Evolutionary conservation across 257 asterid genomes (phyloP).

Genomic region (Solanum peruvianum): DNA sequence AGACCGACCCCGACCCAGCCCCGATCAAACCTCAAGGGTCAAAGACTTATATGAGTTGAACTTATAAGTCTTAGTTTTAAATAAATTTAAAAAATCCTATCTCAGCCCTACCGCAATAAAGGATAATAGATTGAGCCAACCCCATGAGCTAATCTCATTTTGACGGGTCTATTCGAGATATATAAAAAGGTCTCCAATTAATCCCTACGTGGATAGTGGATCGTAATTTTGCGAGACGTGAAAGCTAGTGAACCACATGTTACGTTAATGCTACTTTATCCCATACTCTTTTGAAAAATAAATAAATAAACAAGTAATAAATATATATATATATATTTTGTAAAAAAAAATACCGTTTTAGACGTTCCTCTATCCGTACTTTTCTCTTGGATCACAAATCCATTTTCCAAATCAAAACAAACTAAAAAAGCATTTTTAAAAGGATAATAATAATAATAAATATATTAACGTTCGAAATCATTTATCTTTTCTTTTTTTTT

Average conservation of each 20-base stretch:
- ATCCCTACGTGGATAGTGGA: neutral
- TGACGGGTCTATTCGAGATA: neutral
- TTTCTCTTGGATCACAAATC: neutral
- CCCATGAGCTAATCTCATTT: too few relatives aligned
- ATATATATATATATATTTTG: too few relatives aligned
- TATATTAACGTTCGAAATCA: neutral
- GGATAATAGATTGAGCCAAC: too few relatives aligned
- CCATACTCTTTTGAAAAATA: too few relatives aligned
- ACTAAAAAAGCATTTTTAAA: neutral
- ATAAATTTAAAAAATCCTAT: too few relatives aligned
- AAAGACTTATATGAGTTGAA: too few relatives aligned
- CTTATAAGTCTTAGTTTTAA: too few relatives aligned
- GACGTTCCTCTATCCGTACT: neutral
- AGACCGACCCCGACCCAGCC: too few relatives aligned
- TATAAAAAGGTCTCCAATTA: neutral
- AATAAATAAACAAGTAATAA: too few relatives aligned
- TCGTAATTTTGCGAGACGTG: neutral
- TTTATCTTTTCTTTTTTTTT: neutral
- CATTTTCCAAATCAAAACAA: neutral
- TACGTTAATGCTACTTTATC: neutral
- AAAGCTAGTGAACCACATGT: neutral
- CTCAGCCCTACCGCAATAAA: too few relatives aligned
- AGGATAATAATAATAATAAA: neutral
- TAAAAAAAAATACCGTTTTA: neutral
- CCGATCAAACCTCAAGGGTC: too few relatives aligned